Base-by-base conservation (phyloP, 2,329 filamentous ascomycete genomes). In the Fusarium poae region DNA sequence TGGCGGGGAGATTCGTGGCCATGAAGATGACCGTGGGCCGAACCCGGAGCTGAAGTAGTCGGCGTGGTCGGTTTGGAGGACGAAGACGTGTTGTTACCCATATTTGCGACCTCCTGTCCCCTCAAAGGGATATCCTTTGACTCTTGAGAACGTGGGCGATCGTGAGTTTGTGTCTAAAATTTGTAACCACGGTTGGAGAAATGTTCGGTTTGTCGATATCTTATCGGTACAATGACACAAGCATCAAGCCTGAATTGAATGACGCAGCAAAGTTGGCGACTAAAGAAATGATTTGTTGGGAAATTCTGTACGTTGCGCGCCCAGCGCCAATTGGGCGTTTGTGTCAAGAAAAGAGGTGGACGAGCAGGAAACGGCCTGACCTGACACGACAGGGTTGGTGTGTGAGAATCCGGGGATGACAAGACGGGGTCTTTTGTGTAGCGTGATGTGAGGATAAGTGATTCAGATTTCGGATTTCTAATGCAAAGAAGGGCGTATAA, bases 71-170 rank as follows among this genome's bases (percentile, higher is more conserved):
- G 72, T 71, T 79, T 79, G 72, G 78, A 77, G 59, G 77, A 76
- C 57, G 78, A 76, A 50, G 78, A 79, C 63, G 78, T 75, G 73
- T 78, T 80, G 70, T 80, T 80, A 67, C 78, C 78, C 78, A 80
- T 80, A 68, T 63, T 67, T 50, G 44, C 42, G 65, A 61, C 51
- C 58, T 61, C 59, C 40, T 40, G 42, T 57, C 50, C 67, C 67
- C 49, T 50, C 49, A 27, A 32, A 40, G 54, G 54, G 43, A 60
- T 57, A 27, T 45, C 23, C 49, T 53, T 18, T 40, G 42, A 25
- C 34, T 12, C 34, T 68, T 56, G 46, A 45, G 39, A 40, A 15
- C 48, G 44, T 45, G 43, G 56, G 27, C 27, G 15, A 35, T 50
- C 27, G 43, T 27, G 30, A 12, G 32, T 18, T 20, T 61, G 32